Evolutionary conservation across 192 early-diverging fungal genomes (phyloP).

Genomic region (Coemansia sp.): DNA sequence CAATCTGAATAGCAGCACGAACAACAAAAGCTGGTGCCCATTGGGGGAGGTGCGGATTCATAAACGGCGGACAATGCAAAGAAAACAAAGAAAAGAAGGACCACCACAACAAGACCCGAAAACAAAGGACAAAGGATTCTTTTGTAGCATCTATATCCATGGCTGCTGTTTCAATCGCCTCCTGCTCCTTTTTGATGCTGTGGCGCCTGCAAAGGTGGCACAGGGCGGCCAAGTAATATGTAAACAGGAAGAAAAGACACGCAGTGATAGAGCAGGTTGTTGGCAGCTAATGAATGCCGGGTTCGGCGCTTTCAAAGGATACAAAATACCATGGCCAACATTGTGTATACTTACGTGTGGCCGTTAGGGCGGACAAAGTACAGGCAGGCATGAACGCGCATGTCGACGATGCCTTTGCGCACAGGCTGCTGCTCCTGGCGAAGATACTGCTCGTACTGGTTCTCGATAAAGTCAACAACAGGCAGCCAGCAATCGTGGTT

Average conservation of each 20-base stretch:
- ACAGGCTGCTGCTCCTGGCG: slow-evolving; percentile 86
- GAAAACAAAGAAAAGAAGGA: background rate
- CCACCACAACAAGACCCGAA: background rate
- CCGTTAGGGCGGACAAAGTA: slow-evolving; percentile 99
- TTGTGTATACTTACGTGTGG: slow-evolving; percentile 66
- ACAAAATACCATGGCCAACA: no score
- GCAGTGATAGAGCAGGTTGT: background rate
- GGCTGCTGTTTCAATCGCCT: background rate
- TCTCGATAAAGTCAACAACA: slow-evolving; percentile 97
- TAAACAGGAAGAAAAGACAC: background rate
- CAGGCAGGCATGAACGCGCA: slow-evolving; percentile 96
- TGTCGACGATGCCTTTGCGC: slow-evolving; percentile 84
- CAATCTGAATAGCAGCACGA: no score
- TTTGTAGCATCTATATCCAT: no score
- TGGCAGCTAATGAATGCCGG: background rate
- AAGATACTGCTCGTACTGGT: slow-evolving; percentile 95
- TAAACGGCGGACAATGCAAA: no score
- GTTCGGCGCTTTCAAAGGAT: no score
- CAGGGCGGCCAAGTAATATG: background rate
- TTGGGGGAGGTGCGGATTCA: no score
- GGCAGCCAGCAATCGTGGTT: slow-evolving; percentile 97
- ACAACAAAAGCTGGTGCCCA: no score
- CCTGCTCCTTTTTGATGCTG: background rate
- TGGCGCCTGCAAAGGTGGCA: slow-evolving; percentile 10
- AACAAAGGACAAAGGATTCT: background rate